These are phyloP conservation scores for Arthrobotrys musiformis DNA, from an alignment of 2,329 filamentous ascomycete genomes.

Conservation along the genomic window DNA sequence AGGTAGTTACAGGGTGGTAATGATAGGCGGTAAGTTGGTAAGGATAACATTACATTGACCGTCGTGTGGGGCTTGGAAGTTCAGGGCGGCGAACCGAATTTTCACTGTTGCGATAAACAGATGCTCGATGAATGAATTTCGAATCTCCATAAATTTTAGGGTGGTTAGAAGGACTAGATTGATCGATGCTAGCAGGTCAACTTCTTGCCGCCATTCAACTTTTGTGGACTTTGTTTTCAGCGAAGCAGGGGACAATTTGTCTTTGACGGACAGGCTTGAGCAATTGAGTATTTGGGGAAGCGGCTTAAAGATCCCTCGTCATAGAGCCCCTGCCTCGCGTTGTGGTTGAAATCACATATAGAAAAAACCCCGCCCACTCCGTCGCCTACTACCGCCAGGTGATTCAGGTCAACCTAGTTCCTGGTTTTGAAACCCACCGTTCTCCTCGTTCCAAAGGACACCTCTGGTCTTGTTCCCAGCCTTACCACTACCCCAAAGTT, in stretches of 20 bases:
- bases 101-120: slow-evolving; percentile 3
- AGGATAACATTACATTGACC: too few species aligned
- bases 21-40: too few species aligned
- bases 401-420: not conserved
- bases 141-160: not conserved
- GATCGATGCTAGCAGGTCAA: not conserved
- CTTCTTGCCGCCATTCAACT: slow-evolving; percentile 14
- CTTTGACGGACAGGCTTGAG: slow-evolving; percentile 1
- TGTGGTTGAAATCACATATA: slow-evolving; percentile 10
- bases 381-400: not conserved
- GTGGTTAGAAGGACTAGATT: not conserved
- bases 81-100: not conserved
- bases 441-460: too few species aligned
- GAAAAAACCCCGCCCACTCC: not conserved
- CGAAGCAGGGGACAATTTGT: not conserved
- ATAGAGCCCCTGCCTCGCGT: not conserved
- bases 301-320: slow-evolving; percentile 2
- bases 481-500: too few species aligned
- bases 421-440: not conserved
- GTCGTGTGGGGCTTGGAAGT: not conserved
- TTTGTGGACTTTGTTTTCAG: slow-evolving; percentile 9
- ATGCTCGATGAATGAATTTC: not conserved
- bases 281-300: not conserved
- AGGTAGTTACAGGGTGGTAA: too few species aligned
- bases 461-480: too few species aligned